Conservation (phyloP, 768 basidiomycete genomes). For the Tylopilus balloui region DNA sequence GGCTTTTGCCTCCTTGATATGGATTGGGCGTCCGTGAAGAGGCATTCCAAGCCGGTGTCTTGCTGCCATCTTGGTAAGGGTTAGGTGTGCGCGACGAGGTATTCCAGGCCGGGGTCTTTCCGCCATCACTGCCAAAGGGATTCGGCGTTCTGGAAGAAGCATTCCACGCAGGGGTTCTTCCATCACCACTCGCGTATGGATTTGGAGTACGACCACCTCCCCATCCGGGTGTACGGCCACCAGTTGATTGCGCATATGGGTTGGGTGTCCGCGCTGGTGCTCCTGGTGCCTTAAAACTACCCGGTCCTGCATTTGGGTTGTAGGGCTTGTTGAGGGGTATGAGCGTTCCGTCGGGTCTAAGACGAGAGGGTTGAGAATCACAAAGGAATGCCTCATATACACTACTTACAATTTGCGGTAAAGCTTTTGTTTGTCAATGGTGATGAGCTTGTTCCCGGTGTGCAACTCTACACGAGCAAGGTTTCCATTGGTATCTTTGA, state of each 20-base stretch:
- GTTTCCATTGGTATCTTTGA: conserved; percentile 92
- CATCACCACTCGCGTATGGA: conserved; percentile 55
- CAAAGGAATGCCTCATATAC: background rate
- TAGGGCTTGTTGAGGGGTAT: conserved; percentile 43
- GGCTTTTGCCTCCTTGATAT: conserved; percentile 28
- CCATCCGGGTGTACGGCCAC: conserved; percentile 37
- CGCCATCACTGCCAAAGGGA: conserved; percentile 52
- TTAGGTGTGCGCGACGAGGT: conserved; percentile 52
- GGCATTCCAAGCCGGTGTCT: conserved; percentile 50
- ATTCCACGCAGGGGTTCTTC: conserved; percentile 62
- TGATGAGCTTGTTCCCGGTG: conserved; percentile 84
- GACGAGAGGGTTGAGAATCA: conserved; percentile 6
- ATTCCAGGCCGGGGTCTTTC: conserved; percentile 66
- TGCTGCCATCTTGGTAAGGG: conserved; percentile 42
- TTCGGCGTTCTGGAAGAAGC: conserved; percentile 67
- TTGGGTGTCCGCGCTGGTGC: conserved; percentile 44
- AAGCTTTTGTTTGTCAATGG: conserved; percentile 77
- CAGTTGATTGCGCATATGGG: conserved; percentile 39
- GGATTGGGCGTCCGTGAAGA: conserved; percentile 55
- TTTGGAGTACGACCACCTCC: conserved; percentile 56
- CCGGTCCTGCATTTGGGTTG: conserved; percentile 16
- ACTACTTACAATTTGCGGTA: conserved; percentile 64
- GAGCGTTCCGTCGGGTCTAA: conserved; percentile 56
- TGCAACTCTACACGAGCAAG: conserved; percentile 86
- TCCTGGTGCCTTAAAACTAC: conserved; percentile 33